Evolutionary conservation across 345 rosid species (phyloP), one percentile per base, ranked within the genome.

Genomic region (Orychophragmus violaceus): DNA sequence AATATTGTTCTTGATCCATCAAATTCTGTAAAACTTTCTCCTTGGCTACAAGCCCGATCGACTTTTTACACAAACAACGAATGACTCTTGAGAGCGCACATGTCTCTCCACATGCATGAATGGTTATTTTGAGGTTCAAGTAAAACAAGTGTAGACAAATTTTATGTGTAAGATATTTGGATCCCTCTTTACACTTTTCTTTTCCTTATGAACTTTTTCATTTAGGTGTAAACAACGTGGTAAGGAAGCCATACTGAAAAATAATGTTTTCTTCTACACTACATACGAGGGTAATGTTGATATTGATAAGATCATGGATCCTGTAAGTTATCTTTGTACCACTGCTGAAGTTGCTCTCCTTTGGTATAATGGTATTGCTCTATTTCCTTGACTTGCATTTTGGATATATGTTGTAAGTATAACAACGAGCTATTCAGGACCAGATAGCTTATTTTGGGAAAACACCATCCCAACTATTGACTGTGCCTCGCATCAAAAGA

Each of bases 1-100:
- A 32, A 56, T 69, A 7, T 55, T 75, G 54, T 68, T 71, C 67
- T 64, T 19, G 21, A 45, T 57, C 19, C 64, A 53, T 57, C 89
- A 94, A 97, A 80, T 80, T 78, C 84, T 58, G 96, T 94, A 62
- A 81, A 66, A 66, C 93, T 90, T 75, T 97, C 99, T 53, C 83
- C 91, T 48, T 94, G 99, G 97, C 99, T 67, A 83, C 81, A 79
- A 90, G 46, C 58, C 85, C 93, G 0, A 71, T 79, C 65, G 99
- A 94, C 80, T 94, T 94, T 83, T 80, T 94, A 70, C 92, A 85
- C 79, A 90, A 94, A 74, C 96, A 94, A 66, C 83, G 83, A 60
- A 84, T 77, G 91, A 96, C 97, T 72, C 91, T 94, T 39, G 99
- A 94, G 78, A 90, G 99, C 24, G 97, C 90, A 32, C 82, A 94